These are phyloP conservation scores for Boletellus sp. DNA, from an alignment of 768 basidiomycete species.

Conservation along the genomic window DNA sequence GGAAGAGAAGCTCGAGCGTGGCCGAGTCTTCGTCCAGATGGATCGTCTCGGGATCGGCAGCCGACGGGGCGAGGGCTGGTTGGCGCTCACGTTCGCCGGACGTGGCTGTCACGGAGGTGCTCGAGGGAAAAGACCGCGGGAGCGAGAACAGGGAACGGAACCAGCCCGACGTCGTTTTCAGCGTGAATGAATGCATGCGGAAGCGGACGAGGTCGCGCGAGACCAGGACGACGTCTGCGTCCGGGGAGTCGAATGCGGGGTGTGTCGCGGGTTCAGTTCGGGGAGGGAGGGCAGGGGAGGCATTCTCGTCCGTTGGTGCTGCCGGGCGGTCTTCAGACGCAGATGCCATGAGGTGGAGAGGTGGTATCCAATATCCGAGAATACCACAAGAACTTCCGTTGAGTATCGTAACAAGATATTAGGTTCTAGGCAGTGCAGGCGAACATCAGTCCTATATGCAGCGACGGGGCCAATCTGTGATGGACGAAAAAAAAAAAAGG, in stretches of 20 bases:
- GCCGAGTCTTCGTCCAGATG: slow-evolving; percentile 54
- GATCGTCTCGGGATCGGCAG: slow-evolving; percentile 36
- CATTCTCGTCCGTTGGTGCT: background rate
- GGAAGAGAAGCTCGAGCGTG: slow-evolving; percentile 53
- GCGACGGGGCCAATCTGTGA: no score
- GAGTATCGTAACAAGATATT: background rate
- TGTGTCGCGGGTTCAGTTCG: slow-evolving; percentile 34
- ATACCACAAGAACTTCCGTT: background rate
- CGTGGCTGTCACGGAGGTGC: background rate
- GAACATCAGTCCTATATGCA: background rate
- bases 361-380: background rate
- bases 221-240: slow-evolving; percentile 54
- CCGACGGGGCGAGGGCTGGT: slow-evolving; percentile 9
- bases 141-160: slow-evolving; percentile 53
- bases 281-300: background rate
- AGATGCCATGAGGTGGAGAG: slow-evolving; percentile 12
- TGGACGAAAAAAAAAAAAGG: no score
- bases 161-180: slow-evolving; percentile 62
- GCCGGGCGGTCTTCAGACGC: slow-evolving; percentile 7
- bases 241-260: slow-evolving; percentile 47
- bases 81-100: background rate
- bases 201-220: slow-evolving; percentile 49
- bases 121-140: slow-evolving; percentile 35
- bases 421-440: background rate
- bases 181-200: slow-evolving; percentile 54